A percentile compares a stretch with the other conserved stretches of the same genome.
phyloP scores from a whole-genome alignment of 495 filamentous ascomycete genomes.

The Podospora fimiseda region DNA sequence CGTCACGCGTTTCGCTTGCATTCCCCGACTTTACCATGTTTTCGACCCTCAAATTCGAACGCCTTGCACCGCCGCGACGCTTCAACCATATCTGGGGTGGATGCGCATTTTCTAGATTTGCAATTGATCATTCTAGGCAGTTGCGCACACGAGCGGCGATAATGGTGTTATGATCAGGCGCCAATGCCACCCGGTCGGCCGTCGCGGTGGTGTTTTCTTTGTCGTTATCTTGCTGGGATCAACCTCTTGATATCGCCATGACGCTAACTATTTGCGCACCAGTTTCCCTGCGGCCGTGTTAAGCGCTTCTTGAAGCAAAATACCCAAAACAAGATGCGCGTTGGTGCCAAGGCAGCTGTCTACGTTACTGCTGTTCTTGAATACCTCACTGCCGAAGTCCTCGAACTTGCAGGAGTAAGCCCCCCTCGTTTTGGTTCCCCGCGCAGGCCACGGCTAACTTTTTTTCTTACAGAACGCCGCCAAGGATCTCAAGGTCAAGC shows the following conservation, averaged over 20 bases:
- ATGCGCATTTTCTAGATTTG: not conserved
- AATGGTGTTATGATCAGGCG: not conserved
- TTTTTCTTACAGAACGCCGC: conserved; percentile 66
- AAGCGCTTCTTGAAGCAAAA: conserved; percentile 99
- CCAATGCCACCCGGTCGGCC: too few species aligned
- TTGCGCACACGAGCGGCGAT: not conserved
- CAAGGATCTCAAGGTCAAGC: conserved; percentile 99
- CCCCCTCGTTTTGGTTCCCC: not conserved
- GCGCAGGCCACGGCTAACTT: conserved; percentile 6
- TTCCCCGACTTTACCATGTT: conserved; percentile 4
- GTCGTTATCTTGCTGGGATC: not conserved
- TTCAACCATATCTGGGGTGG: not conserved
- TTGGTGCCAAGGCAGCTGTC: conserved; percentile 96
- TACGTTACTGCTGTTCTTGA: conserved; percentile 98
- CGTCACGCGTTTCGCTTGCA: conserved; percentile 17
- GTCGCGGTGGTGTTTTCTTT: too few species aligned
- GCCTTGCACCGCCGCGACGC: not conserved
- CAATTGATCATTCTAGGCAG: not conserved
- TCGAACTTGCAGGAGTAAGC: conserved; percentile 84
- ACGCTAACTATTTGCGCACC: conserved; percentile 23
- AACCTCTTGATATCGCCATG: conserved; percentile 14
- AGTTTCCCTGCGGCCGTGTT: conserved; percentile 99
- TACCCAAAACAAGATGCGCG: conserved; percentile 99
- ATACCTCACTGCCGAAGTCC: conserved; percentile 96
- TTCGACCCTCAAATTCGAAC: not conserved